A percentile compares a stretch with the other conserved stretches of the same genome.
Conservation (phyloP, 176 grass and related monocot species). For the Juncus inflexus region DNA sequence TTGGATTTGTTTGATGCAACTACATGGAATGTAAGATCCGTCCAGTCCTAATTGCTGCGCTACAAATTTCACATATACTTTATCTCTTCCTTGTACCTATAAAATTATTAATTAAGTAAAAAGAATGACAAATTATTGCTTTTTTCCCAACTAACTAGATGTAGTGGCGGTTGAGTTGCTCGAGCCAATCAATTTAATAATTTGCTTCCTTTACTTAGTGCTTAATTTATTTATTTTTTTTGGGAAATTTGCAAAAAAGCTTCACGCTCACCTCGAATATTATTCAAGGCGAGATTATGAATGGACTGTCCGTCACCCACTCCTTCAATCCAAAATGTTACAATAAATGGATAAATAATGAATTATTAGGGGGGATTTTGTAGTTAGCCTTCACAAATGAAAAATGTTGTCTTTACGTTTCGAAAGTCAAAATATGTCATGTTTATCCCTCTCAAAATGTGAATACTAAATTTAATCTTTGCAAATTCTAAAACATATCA, state of each 20-base stretch:
- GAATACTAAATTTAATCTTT: slow-evolving; percentile 4
- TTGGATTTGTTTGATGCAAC: slow-evolving; percentile 97
- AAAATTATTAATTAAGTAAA: no score
- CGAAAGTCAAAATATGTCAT: no score
- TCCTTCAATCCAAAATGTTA: no score
- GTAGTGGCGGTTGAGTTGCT: slow-evolving; percentile 74
- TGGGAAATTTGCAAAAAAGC: slow-evolving; percentile 94
- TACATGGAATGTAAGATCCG: slow-evolving; percentile 78
- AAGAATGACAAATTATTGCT: no score
- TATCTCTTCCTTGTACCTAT: slow-evolving; percentile 86
- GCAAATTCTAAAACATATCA: no score
- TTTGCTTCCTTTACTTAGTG: slow-evolving; percentile 78
- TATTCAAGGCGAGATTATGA: slow-evolving; percentile 99
- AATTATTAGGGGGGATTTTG: no score
- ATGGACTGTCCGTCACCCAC: slow-evolving; percentile 91
- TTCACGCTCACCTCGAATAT: slow-evolving; percentile 97
- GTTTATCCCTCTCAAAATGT: no score
- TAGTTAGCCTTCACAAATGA: no score
- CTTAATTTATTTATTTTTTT: slow-evolving; percentile 73
- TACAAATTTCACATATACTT: slow-evolving; percentile 60
- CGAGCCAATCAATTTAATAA: slow-evolving; percentile 89
- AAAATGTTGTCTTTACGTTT: no score
- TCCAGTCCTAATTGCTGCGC: slow-evolving; percentile 79
- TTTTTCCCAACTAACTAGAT: slow-evolving; percentile 53
- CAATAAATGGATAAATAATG: no score